Evolutionary conservation across 2,329 filamentous ascomycete genomes (phyloP).

Genomic region (Teratosphaeria epicoccoides): DNA sequence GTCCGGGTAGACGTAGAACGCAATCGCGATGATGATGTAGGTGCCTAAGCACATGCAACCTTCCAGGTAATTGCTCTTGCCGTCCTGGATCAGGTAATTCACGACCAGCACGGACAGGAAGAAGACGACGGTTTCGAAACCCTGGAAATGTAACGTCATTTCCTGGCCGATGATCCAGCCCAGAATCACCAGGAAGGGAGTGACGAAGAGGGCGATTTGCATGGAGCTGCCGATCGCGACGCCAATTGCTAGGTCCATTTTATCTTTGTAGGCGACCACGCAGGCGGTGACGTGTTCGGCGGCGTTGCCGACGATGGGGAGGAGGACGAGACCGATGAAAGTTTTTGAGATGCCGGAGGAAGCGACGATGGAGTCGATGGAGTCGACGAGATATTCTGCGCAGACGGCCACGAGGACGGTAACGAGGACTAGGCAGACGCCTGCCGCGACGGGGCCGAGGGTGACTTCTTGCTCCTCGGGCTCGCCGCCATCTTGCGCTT

Average conservation of each 20-base stretch:
- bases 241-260: constrained; percentile 48
- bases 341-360: constrained; percentile 43
- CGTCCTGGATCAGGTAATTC: constrained; percentile 78
- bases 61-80: constrained; percentile 78
- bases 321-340: constrained; percentile 46
- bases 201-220: constrained; percentile 49
- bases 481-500: constrained; percentile 21
- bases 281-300: constrained; percentile 47
- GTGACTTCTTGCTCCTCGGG: constrained; percentile 28
- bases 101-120: constrained; percentile 78
- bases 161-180: constrained; percentile 44
- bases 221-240: constrained; percentile 45
- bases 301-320: constrained; percentile 48
- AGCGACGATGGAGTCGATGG: constrained; percentile 44
- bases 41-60: constrained; percentile 51
- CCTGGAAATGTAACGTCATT: constrained; percentile 68
- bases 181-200: constrained; percentile 46
- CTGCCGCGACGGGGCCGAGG: constrained; percentile 36
- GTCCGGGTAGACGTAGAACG: constrained; percentile 52
- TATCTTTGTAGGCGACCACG: constrained; percentile 46
- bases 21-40: constrained; percentile 50
- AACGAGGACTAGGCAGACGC: constrained; percentile 36
- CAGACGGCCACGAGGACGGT: constrained; percentile 41
- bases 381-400: constrained; percentile 45
- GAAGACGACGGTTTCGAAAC: constrained; percentile 79